A percentile compares a stretch with the other conserved stretches of the same genome.
These are phyloP conservation scores for Fusarium scirpi DNA, from an alignment of 2,329 filamentous ascomycete genomes.

Conservation along the genomic window DNA sequence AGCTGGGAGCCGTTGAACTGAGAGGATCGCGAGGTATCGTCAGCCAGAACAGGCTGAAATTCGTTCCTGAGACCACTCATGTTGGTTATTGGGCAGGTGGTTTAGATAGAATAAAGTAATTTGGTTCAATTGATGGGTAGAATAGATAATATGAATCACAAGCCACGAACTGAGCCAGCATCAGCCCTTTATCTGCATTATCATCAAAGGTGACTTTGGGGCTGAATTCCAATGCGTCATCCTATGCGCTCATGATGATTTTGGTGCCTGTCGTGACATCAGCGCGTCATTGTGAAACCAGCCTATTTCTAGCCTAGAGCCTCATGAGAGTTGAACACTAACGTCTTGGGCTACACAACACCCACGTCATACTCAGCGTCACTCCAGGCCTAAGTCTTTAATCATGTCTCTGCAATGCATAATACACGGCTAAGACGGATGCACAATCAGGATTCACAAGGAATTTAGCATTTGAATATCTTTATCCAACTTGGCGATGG, in stretches of 20 bases:
- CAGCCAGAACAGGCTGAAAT: conserved; percentile 17
- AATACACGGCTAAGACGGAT: not conserved
- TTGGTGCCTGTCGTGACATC: conserved; percentile 21
- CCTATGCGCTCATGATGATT: conserved; percentile 30
- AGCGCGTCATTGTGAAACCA: conserved; percentile 24
- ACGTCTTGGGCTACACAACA: conserved; percentile 3
- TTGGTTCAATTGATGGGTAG: not conserved
- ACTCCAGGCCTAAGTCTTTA: not conserved
- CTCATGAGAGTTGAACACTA: not conserved
- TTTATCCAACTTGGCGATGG: conserved; percentile 1
- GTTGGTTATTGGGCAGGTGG: not conserved
- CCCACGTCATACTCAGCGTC: conserved; percentile 30
- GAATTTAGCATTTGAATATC: conserved; percentile 4
- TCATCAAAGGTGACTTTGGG: not conserved
- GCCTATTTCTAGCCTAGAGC: conserved; percentile 13
- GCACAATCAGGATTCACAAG: conserved; percentile 10
- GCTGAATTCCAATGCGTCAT: conserved; percentile 30
- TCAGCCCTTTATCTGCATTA: conserved; percentile 16
- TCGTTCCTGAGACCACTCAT: conserved; percentile 24
- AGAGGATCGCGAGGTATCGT: not conserved
- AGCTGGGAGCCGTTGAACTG: not conserved
- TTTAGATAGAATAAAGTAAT: not conserved
- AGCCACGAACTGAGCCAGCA: conserved; percentile 17
- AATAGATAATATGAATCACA: not conserved
- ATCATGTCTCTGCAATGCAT: not conserved